Conservation (phyloP, 495 filamentous ascomycete genomes). For the Pyronema domesticum region DNA sequence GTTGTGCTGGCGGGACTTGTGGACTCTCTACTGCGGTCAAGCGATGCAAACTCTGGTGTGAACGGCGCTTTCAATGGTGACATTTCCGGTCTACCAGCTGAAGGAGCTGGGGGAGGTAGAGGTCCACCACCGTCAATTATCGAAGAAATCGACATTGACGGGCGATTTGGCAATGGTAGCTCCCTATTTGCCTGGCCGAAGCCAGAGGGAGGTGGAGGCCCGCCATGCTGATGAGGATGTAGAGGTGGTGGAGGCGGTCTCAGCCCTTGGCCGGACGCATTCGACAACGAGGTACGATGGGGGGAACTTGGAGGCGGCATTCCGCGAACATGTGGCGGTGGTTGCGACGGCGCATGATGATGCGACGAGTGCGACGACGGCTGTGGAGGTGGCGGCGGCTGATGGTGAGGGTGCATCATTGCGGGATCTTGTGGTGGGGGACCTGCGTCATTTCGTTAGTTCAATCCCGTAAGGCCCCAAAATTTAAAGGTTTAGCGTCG, state of each 20-base stretch:
- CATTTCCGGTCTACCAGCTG: slow-evolving; percentile 42
- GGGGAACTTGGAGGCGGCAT: slow-evolving; percentile 21
- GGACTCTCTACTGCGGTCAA: slow-evolving; percentile 29
- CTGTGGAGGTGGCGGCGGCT: slow-evolving; percentile 2
- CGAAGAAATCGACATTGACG: slow-evolving; percentile 80
- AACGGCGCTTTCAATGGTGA: slow-evolving; percentile 47
- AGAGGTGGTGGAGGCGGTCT: slow-evolving; percentile 26
- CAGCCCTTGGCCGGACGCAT: slow-evolving; percentile 13
- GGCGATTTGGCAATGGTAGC: slow-evolving; percentile 31
- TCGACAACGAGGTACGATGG: slow-evolving; percentile 13
- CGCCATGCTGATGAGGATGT: slow-evolving; percentile 29
- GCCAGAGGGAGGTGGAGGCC: slow-evolving; percentile 33
- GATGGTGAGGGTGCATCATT: slow-evolving; percentile 15
- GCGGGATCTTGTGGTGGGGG: slow-evolving; percentile 15
- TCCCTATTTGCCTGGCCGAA: slow-evolving; percentile 38
- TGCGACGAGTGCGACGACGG: slow-evolving; percentile 5
- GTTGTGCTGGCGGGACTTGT: slow-evolving; percentile 27
- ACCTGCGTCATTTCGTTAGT: background rate
- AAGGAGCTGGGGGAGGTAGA: slow-evolving; percentile 34
- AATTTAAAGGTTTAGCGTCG: slow-evolving; percentile 16
- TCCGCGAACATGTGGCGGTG: slow-evolving; percentile 8
- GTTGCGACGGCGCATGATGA: background rate
- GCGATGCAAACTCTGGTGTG: slow-evolving; percentile 49
- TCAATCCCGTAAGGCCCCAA: slow-evolving; percentile 4
- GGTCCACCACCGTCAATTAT: slow-evolving; percentile 60